Base-by-base conservation (phyloP, 495 filamentous ascomycete genomes). In the Trichoderma asperelloides region DNA sequence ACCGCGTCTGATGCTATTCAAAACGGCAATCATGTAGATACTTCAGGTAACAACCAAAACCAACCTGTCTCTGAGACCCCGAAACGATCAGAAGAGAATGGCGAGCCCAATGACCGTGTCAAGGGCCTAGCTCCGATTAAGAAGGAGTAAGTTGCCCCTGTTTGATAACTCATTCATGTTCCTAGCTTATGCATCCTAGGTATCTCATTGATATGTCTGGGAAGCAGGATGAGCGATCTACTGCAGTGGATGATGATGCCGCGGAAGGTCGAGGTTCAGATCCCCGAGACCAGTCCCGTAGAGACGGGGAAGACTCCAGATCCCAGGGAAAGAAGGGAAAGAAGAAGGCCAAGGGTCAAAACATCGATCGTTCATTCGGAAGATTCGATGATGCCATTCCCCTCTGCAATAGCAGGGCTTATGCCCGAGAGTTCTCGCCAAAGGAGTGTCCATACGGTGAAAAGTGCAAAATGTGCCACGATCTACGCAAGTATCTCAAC, bases 291-390 rank as follows among this genome's bases (percentile, higher is more conserved):
- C 73, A 76, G 8, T 70, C 72, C 12, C 57, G 74, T 45, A 68
- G 70, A 21, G 73, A 72, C 30, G 70, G 71, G 12, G 74, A 74
- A n/a, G 75, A 71, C n/a, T 60, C 55, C 11, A 27, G 55, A 60
- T 11, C 21, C 5, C 70, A 73, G 7, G 76, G 78, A 25, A 83
- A 79, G 69, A 81, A 80, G 69, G 77, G 72, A 37, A 85, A 82
- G 74, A 86, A 87, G 73, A 89, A 88, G 72, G 89, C 89, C 71
- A 79, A 84, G 23, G 92, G 94, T 33, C 95, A 97, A 75, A 98
- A 98, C 73, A 93, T 86, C 68, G 86, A 84, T 69, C 86, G 95
- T 64, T 85, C 84, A n/a, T 98, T 96, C 73, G 94, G 93, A 55
- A 85, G 76, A 51, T 93, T 91, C 21, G 83, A 85, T 55, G 95